Conservation (phyloP, 108 stramenopile genomes). For the Aurantiochytrium sp. region DNA sequence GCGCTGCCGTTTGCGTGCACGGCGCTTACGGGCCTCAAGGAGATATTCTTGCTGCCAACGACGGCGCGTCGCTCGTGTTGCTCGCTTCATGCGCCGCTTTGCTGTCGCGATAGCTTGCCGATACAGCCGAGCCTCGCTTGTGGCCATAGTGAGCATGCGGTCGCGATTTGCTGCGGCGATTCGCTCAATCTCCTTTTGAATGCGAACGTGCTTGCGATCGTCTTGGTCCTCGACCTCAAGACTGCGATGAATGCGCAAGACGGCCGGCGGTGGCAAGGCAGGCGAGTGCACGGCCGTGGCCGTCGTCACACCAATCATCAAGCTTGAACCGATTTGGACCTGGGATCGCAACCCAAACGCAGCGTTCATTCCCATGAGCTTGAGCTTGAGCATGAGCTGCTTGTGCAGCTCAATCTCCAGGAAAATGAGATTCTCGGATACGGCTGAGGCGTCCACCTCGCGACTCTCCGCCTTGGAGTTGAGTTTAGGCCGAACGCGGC, state of each 20-base stretch:
- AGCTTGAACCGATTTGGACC: constrained; percentile 67
- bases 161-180: constrained; percentile 25
- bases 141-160: background rate
- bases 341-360: constrained; percentile 72
- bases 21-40: background rate
- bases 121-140: background rate
- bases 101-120: background rate
- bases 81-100: background rate
- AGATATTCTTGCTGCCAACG: background rate
- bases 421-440: constrained; percentile 82
- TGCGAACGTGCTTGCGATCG: constrained; percentile 65
- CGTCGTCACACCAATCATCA: constrained; percentile 71
- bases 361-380: constrained; percentile 80
- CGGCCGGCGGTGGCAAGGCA: constrained; percentile 75
- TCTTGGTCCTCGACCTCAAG: constrained; percentile 70
- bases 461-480: constrained; percentile 30
- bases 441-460: constrained; percentile 78
- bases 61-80: background rate
- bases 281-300: constrained; percentile 78
- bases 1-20: background rate
- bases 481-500: constrained; percentile 48
- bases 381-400: constrained; percentile 90
- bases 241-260: constrained; percentile 68
- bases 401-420: constrained; percentile 87
- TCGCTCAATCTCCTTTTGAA: constrained; percentile 68